A percentile compares a stretch with the other conserved stretches of the same genome.
phyloP scores from a whole-genome alignment of 2,329 filamentous ascomycete genomes.

The Sarocladiaceae sp. region DNA sequence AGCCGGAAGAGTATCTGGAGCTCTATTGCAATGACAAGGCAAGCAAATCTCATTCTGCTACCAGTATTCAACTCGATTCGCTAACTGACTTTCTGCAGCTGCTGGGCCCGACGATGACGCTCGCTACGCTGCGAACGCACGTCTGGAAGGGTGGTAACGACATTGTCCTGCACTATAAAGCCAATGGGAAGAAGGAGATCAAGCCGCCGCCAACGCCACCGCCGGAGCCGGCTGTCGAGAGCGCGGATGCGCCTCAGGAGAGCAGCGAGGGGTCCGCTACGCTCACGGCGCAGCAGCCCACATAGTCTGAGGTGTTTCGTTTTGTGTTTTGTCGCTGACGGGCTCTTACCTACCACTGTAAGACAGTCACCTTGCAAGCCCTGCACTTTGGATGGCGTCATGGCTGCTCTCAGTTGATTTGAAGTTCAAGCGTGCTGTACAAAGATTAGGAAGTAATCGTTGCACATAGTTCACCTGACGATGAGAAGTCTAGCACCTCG shows the following conservation, averaged over 20 bases:
- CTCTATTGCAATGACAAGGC: constrained; percentile 92
- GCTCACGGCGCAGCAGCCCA: constrained; percentile 2
- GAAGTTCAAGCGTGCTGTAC: too few relatives aligned
- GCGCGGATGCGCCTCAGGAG: background rate
- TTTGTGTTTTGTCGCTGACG: background rate
- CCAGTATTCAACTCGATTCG: background rate
- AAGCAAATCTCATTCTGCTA: constrained; percentile 12
- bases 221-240: constrained; percentile 12
- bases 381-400: too few relatives aligned
- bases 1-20: constrained; percentile 89
- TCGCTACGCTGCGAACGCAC: constrained; percentile 87
- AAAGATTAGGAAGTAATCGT: too few relatives aligned
- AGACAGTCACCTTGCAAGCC: too few relatives aligned
- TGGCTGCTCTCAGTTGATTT: too few relatives aligned
- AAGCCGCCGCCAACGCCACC: constrained; percentile 16
- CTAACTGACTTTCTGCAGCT: constrained; percentile 33
- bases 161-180: constrained; percentile 82
- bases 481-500: too few relatives aligned
- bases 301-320: background rate
- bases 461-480: too few relatives aligned
- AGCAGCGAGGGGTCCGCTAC: background rate
- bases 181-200: constrained; percentile 74
- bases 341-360: too few relatives aligned
- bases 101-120: constrained; percentile 76
- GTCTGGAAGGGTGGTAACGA: constrained; percentile 95